Evolutionary conservation across 805 yeast species (phyloP), one percentile per base, ranked within the genome.

Genomic region (Blastobotrys attinorum): DNA sequence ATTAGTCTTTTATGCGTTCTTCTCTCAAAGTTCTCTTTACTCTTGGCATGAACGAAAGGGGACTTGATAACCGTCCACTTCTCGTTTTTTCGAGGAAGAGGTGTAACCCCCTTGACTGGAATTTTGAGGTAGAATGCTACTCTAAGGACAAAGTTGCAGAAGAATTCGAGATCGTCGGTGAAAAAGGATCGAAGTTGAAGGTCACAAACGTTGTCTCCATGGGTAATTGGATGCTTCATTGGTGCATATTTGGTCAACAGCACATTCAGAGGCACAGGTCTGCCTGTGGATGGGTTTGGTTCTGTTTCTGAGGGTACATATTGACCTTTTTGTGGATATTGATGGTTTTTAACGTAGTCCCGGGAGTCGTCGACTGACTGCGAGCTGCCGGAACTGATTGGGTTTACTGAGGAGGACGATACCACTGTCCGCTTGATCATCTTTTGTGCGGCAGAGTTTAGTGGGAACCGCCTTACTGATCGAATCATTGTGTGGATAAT

Each of bases 1-100:
- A 92, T 70, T 47, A 75, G 62, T 49, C 95, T 77, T 55, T 81
- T 78, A 62, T 77, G 84, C 1, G 97, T 92, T 39, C 76, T 73
- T 68, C 97, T 80, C 68, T 85, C 84, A 66, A 84, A 92, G 70
- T 90, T 92, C 68, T 90, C 95, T 67, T 92, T 92, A 7, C 92
- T 75, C 62, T 88, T 89, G 42, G 97, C 95, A 59, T 86, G 92
- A 17, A 84, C 96, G 62, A 92, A 92, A 1, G 97, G 97, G 2
- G 96, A 80, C 61, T 81, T 77, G 57, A 83, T 88, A 36, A 92
- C 96, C 0, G 98, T 92, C 86, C 96, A 90, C 54, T 88, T 76
- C 63, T 90, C 84, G 55, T 80, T 76, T 59, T 78, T 82, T 2
- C 83, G 79, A 50, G 78, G 82, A 50, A 76, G 62, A 39, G 80